Evolutionary conservation across 1,284 basidiomycete genomes (phyloP).

Genomic region (Rhodotorula sp.): DNA sequence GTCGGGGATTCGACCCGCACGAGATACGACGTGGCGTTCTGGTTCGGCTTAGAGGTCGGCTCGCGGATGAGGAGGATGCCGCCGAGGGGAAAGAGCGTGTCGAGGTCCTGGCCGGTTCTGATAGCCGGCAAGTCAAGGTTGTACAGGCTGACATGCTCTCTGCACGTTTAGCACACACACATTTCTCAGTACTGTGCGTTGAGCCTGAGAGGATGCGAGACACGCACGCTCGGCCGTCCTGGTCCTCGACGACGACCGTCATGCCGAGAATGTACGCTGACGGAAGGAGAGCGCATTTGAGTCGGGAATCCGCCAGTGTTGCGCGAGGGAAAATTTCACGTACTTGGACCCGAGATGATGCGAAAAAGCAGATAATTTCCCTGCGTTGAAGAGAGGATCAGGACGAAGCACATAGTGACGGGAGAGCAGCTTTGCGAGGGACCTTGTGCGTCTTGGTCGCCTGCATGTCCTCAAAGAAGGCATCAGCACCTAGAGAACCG

Average conservation of each 20-base stretch:
- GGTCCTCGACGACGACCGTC: conserved; percentile 5
- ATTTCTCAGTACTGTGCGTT: background rate
- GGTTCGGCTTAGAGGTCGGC: conserved; percentile 41
- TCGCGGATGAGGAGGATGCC: conserved; percentile 50
- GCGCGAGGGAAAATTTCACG: background rate
- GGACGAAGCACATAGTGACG: background rate
- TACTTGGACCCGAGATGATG: conserved; percentile 3
- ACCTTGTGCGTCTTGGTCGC: conserved; percentile 1
- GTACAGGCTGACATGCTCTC: conserved; percentile 45
- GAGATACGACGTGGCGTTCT: conserved; percentile 17
- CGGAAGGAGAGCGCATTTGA: background rate
- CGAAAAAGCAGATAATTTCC: background rate
- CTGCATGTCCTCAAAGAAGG: background rate
- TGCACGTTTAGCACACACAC: background rate
- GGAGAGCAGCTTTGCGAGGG: background rate
- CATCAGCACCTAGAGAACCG: background rate
- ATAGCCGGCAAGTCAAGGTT: conserved; percentile 46
- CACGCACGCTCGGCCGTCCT: background rate
- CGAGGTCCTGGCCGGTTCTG: conserved; percentile 39
- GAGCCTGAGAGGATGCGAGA: background rate
- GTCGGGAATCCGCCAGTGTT: too few species aligned
- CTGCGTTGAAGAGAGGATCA: background rate
- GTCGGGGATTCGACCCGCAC: conserved; percentile 48
- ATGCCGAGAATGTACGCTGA: background rate
- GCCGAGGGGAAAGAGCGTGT: conserved; percentile 48